These are phyloP conservation scores for Metschnikowia similis DNA, from an alignment of 805 yeast species.

Conservation along the genomic window DNA sequence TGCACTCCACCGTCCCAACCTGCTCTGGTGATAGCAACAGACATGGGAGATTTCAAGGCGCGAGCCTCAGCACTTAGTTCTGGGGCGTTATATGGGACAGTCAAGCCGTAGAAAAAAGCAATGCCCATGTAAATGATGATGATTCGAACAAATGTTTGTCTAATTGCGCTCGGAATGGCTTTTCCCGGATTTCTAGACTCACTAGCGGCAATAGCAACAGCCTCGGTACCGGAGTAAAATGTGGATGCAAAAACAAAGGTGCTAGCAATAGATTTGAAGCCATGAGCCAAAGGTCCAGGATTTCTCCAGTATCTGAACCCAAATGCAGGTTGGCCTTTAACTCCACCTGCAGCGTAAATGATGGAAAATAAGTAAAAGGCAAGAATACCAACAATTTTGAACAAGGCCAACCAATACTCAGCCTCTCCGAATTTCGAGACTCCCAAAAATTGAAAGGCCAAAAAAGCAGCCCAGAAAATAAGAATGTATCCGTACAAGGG, in stretches of 20 bases:
- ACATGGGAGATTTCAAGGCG: constrained; percentile 43
- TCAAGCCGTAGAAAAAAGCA: constrained; percentile 54
- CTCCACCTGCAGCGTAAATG: constrained; percentile 42
- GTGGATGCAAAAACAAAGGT: constrained; percentile 59
- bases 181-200: constrained; percentile 56
- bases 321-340: constrained; percentile 33
- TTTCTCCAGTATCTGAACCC: constrained; percentile 43
- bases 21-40: constrained; percentile 35
- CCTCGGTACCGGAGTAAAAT: constrained; percentile 56
- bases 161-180: constrained; percentile 55
- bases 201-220: constrained; percentile 56
- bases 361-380: constrained; percentile 52
- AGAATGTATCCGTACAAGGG: constrained; percentile 55
- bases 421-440: constrained; percentile 55
- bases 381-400: constrained; percentile 44
- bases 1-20: constrained; percentile 45
- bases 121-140: constrained; percentile 49
- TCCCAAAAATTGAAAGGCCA: constrained; percentile 47
- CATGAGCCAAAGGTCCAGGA: constrained; percentile 41
- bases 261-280: constrained; percentile 53
- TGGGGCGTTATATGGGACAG: constrained; percentile 55
- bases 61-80: constrained; percentile 32
- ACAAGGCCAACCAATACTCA: constrained; percentile 50
- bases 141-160: constrained; percentile 54
- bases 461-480: constrained; percentile 49